Conservation (phyloP, 2,329 filamentous ascomycete species). For the Penicillium nordicum region DNA sequence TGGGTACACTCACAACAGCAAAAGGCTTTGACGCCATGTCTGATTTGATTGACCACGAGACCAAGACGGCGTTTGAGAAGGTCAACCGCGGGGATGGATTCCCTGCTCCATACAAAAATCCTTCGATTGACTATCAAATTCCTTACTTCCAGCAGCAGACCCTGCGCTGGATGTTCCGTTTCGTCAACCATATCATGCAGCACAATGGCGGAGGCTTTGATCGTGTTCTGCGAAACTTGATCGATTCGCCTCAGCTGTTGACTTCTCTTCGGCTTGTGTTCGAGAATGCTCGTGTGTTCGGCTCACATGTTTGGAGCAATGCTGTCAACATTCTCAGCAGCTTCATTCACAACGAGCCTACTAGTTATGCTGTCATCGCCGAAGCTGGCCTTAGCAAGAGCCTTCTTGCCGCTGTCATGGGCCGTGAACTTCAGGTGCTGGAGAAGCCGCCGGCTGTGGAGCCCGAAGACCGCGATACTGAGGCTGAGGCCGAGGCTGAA, state of each 20-base stretch:
- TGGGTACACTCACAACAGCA: conserved; percentile 75
- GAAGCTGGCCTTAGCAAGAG: conserved; percentile 88
- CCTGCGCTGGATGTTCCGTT: conserved; percentile 89
- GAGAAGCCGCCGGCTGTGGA: conserved; percentile 32
- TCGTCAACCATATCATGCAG: conserved; percentile 92
- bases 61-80: conserved; percentile 64
- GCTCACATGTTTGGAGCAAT: conserved; percentile 93
- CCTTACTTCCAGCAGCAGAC: conserved; percentile 92
- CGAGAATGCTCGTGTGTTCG: conserved; percentile 73
- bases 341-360: conserved; percentile 98
- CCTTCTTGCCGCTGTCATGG: conserved; percentile 75
- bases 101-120: conserved; percentile 67
- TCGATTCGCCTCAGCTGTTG: conserved; percentile 85
- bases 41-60: conserved; percentile 78
- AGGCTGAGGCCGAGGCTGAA: conserved; percentile 34
- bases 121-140: conserved; percentile 86
- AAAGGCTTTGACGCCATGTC: conserved; percentile 87
- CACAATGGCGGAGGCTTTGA: conserved; percentile 81
- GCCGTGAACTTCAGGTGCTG: conserved; percentile 36
- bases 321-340: conserved; percentile 87
- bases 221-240: conserved; percentile 83
- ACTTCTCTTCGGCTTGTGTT: conserved; percentile 76
- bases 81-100: conserved; percentile 70
- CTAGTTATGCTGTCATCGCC: conserved; percentile 91
- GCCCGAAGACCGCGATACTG: conserved; percentile 18